Percentiles rank a stretch among this genome's conserved stretches.
Evolutionary conservation across 805 yeast species (phyloP).

Genomic region (Starmerella geochares): DNA sequence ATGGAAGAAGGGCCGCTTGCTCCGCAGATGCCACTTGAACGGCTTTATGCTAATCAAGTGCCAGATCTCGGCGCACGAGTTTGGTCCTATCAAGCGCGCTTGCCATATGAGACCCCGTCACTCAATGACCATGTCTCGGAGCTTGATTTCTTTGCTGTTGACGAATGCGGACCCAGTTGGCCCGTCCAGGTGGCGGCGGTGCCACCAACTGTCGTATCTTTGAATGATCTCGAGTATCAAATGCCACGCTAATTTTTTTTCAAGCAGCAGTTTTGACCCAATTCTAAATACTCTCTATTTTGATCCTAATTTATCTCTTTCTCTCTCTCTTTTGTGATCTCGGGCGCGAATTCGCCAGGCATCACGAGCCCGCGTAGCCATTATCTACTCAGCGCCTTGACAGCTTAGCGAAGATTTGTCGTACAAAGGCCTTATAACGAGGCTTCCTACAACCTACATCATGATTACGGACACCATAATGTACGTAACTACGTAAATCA

Average conservation of each 20-base stretch:
- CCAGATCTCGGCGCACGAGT: neutral
- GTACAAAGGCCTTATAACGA: too few relatives aligned
- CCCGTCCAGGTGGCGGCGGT: neutral
- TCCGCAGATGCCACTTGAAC: neutral
- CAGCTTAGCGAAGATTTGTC: too few relatives aligned
- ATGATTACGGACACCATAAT: too few relatives aligned
- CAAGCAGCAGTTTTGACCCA: neutral
- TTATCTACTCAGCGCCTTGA: too few relatives aligned
- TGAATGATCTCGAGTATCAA: constrained; percentile 1
- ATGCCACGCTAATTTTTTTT: neutral
- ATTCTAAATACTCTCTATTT: neutral
- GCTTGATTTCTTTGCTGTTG: neutral
- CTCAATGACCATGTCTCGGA: neutral
- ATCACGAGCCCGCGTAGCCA: too few relatives aligned
- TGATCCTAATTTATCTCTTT: too few relatives aligned
- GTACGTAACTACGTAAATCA: too few relatives aligned
- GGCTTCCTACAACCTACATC: too few relatives aligned
- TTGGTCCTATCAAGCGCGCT: neutral
- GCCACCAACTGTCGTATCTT: neutral
- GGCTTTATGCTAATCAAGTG: neutral
- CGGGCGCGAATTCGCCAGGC: too few relatives aligned
- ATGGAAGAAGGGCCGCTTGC: neutral
- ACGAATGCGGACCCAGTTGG: neutral
- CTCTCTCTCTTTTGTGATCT: too few relatives aligned
- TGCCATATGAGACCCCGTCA: neutral